Percentiles rank a stretch among this genome's conserved stretches.
phyloP scores from a whole-genome alignment of 1,284 basidiomycete genomes.

The Moniliella sp. region DNA sequence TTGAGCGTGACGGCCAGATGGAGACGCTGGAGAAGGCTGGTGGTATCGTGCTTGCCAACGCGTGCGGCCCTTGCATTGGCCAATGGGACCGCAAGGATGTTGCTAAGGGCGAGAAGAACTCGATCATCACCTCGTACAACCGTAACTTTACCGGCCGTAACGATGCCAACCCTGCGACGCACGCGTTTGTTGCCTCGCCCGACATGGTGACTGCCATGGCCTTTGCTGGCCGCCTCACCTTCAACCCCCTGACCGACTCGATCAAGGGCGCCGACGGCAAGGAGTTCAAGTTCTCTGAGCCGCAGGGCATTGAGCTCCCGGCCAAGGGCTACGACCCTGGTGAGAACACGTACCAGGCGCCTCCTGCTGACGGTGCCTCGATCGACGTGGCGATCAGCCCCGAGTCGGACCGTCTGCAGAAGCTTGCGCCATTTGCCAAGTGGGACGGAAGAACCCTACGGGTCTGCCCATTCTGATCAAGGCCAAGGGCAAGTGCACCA shows the following conservation, averaged over 20 bases:
- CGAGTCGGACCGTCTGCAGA: conserved; percentile 78
- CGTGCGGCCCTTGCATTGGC: conserved; percentile 94
- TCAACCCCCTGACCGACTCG: conserved; percentile 85
- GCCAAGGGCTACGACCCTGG: conserved; percentile 85
- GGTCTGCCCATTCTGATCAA: conserved; percentile 89
- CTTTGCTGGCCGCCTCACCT: conserved; percentile 76
- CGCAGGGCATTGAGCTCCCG: conserved; percentile 73
- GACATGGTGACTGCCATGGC: conserved; percentile 93
- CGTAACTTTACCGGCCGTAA: conserved; percentile 99
- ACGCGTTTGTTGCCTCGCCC: conserved; percentile 93
- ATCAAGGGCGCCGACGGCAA: conserved; percentile 80
- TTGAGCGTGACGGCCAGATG: conserved; percentile 84
- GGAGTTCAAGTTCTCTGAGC: conserved; percentile 84
- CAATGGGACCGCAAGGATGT: conserved; percentile 95
- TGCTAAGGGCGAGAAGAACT: conserved; percentile 82
- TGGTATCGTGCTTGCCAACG: conserved; percentile 85
- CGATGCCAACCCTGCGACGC: conserved; percentile 95
- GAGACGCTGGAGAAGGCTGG: conserved; percentile 64
- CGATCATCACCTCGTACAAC: conserved; percentile 93
- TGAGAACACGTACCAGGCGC: conserved; percentile 86
- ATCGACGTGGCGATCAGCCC: conserved; percentile 73
- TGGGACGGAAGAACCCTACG: conserved; percentile 83
- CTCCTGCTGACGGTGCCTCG: conserved; percentile 59
- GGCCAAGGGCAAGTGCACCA: conserved; percentile 92
- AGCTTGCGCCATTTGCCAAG: conserved; percentile 66